phyloP scores from a whole-genome alignment of 495 filamentous ascomycete genomes.

The Hypoxylon subgilvum region DNA sequence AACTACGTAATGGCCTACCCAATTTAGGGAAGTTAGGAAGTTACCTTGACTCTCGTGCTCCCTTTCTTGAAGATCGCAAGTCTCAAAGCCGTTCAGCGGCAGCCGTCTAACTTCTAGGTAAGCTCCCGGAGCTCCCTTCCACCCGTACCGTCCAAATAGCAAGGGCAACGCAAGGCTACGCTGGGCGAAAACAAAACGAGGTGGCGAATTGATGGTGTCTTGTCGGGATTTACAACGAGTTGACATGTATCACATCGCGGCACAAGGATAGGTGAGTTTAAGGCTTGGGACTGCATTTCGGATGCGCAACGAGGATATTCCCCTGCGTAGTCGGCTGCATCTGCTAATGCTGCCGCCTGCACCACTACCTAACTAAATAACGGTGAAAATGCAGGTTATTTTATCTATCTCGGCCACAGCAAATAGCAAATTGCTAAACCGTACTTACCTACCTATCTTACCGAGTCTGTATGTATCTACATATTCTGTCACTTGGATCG shows the following conservation, averaged over 20 bases:
- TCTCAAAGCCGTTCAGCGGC: too few species aligned
- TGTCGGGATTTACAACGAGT: constrained; percentile 22
- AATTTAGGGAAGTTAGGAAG: constrained; percentile 2
- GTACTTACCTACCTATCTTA: background rate
- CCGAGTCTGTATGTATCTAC: background rate
- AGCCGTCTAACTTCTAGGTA: background rate
- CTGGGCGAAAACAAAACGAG: background rate
- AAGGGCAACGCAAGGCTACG: constrained; percentile 6
- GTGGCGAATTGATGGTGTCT: constrained; percentile 8
- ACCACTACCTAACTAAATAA: constrained; percentile 29
- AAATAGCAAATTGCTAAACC: background rate
- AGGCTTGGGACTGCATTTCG: constrained; percentile 31
- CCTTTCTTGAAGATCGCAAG: constrained; percentile 15
- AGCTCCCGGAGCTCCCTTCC: too few species aligned
- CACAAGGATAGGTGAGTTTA: constrained; percentile 7
- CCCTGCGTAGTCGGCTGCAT: constrained; percentile 20
- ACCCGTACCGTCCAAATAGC: constrained; percentile 1
- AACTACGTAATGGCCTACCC: constrained; percentile 7
- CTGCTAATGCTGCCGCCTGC: constrained; percentile 21
- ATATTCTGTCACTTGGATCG: constrained; percentile 11
- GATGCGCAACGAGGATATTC: constrained; percentile 33
- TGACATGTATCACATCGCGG: background rate
- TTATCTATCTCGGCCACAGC: background rate
- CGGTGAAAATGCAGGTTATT: constrained; percentile 12
- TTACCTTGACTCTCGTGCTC: constrained; percentile 1